Evolutionary conservation across 1,284 basidiomycete species (phyloP).

Genomic region (Retiboletus fuscus): DNA sequence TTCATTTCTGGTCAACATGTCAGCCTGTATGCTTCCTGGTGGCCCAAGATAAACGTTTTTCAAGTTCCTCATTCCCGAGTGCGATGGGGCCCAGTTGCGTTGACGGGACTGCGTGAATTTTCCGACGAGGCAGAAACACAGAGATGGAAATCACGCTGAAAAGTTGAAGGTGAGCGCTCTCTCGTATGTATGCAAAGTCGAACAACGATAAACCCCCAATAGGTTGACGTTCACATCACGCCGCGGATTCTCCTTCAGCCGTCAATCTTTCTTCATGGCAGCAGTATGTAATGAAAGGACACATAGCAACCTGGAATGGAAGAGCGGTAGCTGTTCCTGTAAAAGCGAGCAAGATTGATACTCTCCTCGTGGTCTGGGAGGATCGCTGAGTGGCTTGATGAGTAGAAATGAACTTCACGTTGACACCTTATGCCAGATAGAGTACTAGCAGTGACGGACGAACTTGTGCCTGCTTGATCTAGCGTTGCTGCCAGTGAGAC

Average conservation of each 20-base stretch:
- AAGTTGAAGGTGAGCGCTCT: neutral
- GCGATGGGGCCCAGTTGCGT: neutral
- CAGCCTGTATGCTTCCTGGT: neutral
- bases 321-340: neutral
- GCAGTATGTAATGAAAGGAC: neutral
- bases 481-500: no score
- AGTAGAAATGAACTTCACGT: no score
- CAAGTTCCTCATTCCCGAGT: neutral
- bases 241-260: neutral
- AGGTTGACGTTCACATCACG: no score
- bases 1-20: no score
- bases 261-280: neutral
- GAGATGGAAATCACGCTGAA: neutral
- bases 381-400: neutral
- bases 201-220: neutral
- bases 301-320: conserved; percentile 14
- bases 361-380: neutral
- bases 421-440: no score
- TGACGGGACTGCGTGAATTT: conserved; percentile 18
- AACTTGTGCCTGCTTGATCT: no score
- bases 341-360: conserved; percentile 9
- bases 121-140: conserved; percentile 2
- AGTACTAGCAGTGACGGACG: no score
- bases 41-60: neutral
- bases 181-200: neutral